Conservation (phyloP, 371 early-diverging fungal genomes). For the Cokeromyces recurvatus region DNA sequence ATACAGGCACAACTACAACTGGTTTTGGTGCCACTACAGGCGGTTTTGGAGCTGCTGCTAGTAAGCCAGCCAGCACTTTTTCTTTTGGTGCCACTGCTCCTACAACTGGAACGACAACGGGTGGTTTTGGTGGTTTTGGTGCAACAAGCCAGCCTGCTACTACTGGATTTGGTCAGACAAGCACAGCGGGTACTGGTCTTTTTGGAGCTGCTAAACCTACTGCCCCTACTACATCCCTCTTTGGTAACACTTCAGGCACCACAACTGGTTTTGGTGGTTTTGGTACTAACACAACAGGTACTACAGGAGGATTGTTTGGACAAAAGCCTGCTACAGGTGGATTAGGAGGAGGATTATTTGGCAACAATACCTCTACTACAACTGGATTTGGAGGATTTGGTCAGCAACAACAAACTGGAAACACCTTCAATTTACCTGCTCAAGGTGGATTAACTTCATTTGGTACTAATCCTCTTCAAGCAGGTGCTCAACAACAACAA, state of each 20-base stretch:
- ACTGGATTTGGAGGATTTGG: constrained; percentile 26
- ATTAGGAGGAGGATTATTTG: constrained; percentile 28
- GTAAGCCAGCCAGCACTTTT: constrained; percentile 41
- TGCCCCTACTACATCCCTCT: constrained; percentile 41
- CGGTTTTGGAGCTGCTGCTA: constrained; percentile 52
- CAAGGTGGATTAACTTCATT: constrained; percentile 41
- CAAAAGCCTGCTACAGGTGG: constrained; percentile 30
- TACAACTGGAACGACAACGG: constrained; percentile 11
- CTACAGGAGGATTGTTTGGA: constrained; percentile 40
- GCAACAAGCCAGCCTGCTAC: constrained; percentile 7
- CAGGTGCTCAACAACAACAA: constrained; percentile 38
- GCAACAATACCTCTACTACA: constrained; percentile 10
- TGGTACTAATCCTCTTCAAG: constrained; percentile 32
- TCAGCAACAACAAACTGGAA: constrained; percentile 17
- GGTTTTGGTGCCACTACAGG: constrained; percentile 45
- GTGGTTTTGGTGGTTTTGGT: constrained; percentile 28
- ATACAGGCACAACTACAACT: constrained; percentile 14
- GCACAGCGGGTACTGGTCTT: constrained; percentile 30
- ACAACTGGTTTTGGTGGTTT: constrained; percentile 40
- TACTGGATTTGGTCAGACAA: constrained; percentile 22
- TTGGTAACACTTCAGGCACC: constrained; percentile 39
- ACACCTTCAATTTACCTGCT: constrained; percentile 36
- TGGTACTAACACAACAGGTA: constrained; percentile 27
- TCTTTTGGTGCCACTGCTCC: constrained; percentile 34
- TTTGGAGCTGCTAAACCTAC: constrained; percentile 58